These are phyloP conservation scores for Candida qinlingensis DNA, from an alignment of 805 yeast genomes.

Conservation along the genomic window DNA sequence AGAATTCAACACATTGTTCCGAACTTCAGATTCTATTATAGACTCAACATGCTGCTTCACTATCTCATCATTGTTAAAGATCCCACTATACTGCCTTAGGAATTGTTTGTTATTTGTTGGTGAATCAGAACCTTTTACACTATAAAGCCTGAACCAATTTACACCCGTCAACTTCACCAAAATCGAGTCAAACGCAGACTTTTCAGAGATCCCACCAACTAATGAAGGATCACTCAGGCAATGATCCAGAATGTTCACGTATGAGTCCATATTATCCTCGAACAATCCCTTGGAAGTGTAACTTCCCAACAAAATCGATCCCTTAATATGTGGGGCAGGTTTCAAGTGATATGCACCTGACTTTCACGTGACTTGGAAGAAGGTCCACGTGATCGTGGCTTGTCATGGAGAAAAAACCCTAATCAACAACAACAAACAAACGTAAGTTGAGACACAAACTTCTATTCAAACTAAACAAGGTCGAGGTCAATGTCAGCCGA, in stretches of 20 bases:
- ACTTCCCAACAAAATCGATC: neutral
- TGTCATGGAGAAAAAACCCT: neutral
- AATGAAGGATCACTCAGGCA: neutral
- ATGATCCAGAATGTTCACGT: constrained; percentile 1
- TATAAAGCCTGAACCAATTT: constrained; percentile 4
- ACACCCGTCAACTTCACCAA: constrained; percentile 1
- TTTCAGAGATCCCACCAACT: neutral
- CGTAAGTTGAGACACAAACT: neutral
- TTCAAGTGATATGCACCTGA: neutral
- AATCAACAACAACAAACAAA: neutral
- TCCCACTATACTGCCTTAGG: neutral
- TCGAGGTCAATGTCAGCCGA: constrained; percentile 21
- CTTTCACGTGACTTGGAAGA: neutral
- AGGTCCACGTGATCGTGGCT: neutral
- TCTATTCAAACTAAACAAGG: neutral
- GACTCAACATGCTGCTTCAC: constrained; percentile 10
- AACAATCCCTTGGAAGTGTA: neutral
- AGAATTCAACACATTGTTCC: constrained; percentile 7
- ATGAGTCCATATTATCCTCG: neutral
- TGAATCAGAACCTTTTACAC: neutral
- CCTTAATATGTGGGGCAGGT: neutral
- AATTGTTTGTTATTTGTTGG: neutral
- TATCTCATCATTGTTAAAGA: constrained; percentile 7
- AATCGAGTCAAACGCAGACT: neutral
- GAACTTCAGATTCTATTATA: constrained; percentile 9